Conservation (phyloP, 768 basidiomycete genomes). For the Pleurotus djamor region DNA sequence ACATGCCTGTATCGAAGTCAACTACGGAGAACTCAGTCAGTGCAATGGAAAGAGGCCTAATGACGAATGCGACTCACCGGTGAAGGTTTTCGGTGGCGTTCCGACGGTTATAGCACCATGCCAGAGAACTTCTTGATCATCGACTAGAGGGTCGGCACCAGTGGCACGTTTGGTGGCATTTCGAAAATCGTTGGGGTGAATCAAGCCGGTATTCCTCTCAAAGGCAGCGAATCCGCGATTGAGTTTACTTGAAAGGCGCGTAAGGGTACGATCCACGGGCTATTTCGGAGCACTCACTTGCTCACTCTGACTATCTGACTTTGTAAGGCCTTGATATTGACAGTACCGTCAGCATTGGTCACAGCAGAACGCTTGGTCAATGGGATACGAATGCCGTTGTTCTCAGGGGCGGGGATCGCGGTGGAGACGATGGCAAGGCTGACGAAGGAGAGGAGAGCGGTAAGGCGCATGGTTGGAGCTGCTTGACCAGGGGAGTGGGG, state of each 20-base stretch:
- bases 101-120: slow-evolving; percentile 41
- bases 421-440: slow-evolving; percentile 8
- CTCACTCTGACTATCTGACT: slow-evolving; percentile 17
- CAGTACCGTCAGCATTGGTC: slow-evolving; percentile 20
- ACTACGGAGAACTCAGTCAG: slow-evolving; percentile 23
- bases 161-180: slow-evolving; percentile 22
- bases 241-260: slow-evolving; percentile 34
- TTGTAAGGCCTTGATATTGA: slow-evolving; percentile 18
- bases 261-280: neutral
- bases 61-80: slow-evolving; percentile 23
- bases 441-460: neutral
- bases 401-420: slow-evolving; percentile 10
- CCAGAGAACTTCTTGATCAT: slow-evolving; percentile 39
- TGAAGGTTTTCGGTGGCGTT: slow-evolving; percentile 39
- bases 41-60: neutral
- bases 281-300: slow-evolving; percentile 12
- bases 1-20: slow-evolving; percentile 46
- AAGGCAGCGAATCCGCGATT: slow-evolving; percentile 38
- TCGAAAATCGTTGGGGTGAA: slow-evolving; percentile 26
- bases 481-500: neutral
- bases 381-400: slow-evolving; percentile 18
- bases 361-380: slow-evolving; percentile 22
- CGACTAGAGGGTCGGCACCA: slow-evolving; percentile 27
- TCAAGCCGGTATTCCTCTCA: slow-evolving; percentile 39
- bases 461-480: neutral